Base-by-base conservation (phyloP, 768 basidiomycete species). In the Thelephora aurantiotincta region DNA sequence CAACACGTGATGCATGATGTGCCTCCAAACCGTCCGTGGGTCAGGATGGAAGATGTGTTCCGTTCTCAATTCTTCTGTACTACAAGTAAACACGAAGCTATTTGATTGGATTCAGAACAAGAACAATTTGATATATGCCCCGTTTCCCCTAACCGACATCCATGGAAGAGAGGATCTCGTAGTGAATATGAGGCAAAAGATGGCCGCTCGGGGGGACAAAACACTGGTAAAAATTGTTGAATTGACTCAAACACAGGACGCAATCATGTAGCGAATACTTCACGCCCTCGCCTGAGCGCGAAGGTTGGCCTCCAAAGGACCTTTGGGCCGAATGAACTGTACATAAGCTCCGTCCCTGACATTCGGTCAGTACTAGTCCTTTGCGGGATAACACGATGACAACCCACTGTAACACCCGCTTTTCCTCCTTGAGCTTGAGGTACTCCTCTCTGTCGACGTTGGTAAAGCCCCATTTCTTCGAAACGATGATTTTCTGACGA, bases 381-480 rank as follows among this genome's bases (percentile, higher is more conserved):
- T 16, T 38, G 44, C 7, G 19, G 16, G 11, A 46, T 11, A 45
- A 30, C 46, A 51, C 2, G 42, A 46, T 26, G 20, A 30, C 2
- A 14, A 84, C 86, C 52, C 57, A 89, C 87, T 84, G 83, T 58
- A 92, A 63, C 57, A 94, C 87, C 65, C 77, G 77, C 75, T 91
- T 91, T 37, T 90, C 83, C 60, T 80, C 79, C 76, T 94, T 93
- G 56, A 93, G 72, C 68, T 78, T 80, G 60, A 75, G 58, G 65
- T 96, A 98, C 43, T 93, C 91, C 56, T 78, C 81, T 66, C 90
- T 82, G 63, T 80, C 78, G 50, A 97, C 91, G 57, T 85, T 84
- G 36, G 96, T 99, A 73, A 99, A 98, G 51, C 93, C 93, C 92
- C 96, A 97, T 77, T 94, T 96, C 77, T 90, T 90, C 49, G 84